Conservation (phyloP, 2,329 filamentous ascomycete species). For the Fusarium duplospermum region DNA sequence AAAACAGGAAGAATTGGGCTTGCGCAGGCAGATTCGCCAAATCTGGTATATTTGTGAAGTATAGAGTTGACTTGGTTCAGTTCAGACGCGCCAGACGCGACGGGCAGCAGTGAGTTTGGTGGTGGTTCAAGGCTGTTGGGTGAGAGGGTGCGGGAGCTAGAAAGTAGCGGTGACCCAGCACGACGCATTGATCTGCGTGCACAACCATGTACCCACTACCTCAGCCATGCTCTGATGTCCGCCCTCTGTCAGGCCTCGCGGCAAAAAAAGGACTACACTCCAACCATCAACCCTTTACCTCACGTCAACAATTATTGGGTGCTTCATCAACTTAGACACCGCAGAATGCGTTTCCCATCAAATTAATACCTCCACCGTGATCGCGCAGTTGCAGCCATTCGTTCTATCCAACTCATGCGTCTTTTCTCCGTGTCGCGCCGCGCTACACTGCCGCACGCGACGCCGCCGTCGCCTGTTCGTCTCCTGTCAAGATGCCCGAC, state of each 20-base stretch:
- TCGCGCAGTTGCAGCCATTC: slow-evolving; percentile 54
- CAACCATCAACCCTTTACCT: slow-evolving; percentile 44
- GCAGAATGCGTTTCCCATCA: slow-evolving; percentile 59
- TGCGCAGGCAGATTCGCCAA: background rate
- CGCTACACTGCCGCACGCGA: slow-evolving; percentile 61
- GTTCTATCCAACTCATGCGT: slow-evolving; percentile 58
- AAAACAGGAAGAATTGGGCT: background rate
- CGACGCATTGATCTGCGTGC: background rate
- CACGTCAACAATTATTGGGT: slow-evolving; percentile 42
- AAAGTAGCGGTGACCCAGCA: slow-evolving; percentile 35
- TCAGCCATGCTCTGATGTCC: slow-evolving; percentile 32
- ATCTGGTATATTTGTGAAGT: slow-evolving; percentile 16
- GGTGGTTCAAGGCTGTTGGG: slow-evolving; percentile 30
- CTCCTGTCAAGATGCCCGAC: slow-evolving; percentile 67
- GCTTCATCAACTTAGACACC: slow-evolving; percentile 55
- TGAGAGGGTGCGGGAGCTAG: slow-evolving; percentile 22
- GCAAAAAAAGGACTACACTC: slow-evolving; percentile 53
- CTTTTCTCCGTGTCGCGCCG: slow-evolving; percentile 56
- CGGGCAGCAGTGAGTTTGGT: slow-evolving; percentile 33
- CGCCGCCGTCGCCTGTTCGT: slow-evolving; percentile 48
- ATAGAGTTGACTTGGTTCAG: slow-evolving; percentile 23
- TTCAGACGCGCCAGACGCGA: slow-evolving; percentile 45
- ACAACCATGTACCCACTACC: slow-evolving; percentile 42
- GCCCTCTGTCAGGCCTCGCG: slow-evolving; percentile 40
- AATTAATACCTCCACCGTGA: slow-evolving; percentile 52